phyloP scores from a whole-genome alignment of 371 early-diverging fungal species.

The Rhizopus delemar region DNA sequence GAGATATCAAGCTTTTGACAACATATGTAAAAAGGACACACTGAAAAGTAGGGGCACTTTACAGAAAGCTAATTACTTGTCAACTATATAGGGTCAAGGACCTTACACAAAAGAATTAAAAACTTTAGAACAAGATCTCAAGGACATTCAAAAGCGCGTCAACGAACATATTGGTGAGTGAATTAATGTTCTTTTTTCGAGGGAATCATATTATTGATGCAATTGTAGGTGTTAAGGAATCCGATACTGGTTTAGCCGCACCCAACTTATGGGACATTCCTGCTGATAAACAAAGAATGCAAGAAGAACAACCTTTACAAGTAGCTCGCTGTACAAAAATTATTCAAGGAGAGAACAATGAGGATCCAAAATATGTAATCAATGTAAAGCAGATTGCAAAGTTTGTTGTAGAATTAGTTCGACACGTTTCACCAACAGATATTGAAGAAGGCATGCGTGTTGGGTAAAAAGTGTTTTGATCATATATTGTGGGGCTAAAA shows the following conservation, averaged over 20 bases:
- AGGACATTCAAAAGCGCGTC: constrained; percentile 94
- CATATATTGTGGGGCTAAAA: not conserved
- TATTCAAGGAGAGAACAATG: constrained; percentile 76
- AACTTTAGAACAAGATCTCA: constrained; percentile 88
- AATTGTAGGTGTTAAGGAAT: constrained; percentile 91
- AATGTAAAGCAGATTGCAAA: constrained; percentile 99
- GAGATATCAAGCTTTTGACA: constrained; percentile 94
- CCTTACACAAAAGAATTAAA: constrained; percentile 94
- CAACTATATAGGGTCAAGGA: constrained; percentile 84
- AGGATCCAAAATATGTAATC: constrained; percentile 95
- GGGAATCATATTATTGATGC: not conserved
- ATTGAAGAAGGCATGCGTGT: constrained; percentile 99
- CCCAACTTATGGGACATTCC: constrained; percentile 99
- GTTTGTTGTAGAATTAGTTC: constrained; percentile 98
- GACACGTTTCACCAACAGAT: constrained; percentile 96
- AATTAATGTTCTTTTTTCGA: not conserved
- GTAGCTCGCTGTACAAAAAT: constrained; percentile 98
- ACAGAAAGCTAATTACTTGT: not conserved
- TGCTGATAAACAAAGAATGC: constrained; percentile 96
- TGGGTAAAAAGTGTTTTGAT: constrained; percentile 62
- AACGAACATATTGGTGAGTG: constrained; percentile 92
- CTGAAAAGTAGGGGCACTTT: not conserved
- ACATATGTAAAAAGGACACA: constrained; percentile 77
- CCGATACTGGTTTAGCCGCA: constrained; percentile 99
- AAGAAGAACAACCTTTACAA: constrained; percentile 97